phyloP scores from a whole-genome alignment of 2,329 filamentous ascomycete genomes.

The Pseudovirgaria hyperparasitica region DNA sequence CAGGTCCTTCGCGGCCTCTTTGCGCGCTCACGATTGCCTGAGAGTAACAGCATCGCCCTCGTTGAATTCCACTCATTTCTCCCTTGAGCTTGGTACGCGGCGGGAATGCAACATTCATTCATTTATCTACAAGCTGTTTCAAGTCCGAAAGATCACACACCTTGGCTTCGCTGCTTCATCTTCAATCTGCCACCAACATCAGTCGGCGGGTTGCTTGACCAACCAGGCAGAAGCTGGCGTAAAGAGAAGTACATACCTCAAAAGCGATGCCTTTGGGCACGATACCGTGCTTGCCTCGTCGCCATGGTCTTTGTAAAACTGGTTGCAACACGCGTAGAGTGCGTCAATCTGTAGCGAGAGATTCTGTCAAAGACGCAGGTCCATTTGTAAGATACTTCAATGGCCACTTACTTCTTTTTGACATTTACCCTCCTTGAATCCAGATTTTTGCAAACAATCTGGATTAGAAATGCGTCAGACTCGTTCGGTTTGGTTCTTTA shows the following conservation, averaged over 20 bases:
- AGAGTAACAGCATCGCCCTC: too few species aligned
- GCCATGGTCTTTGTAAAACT: slow-evolving; percentile 71
- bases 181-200: slow-evolving; percentile 50
- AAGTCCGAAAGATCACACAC: slow-evolving; percentile 7
- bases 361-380: not conserved
- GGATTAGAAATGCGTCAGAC: too few species aligned
- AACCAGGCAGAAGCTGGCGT: not conserved
- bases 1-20: slow-evolving; percentile 70
- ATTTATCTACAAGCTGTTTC: slow-evolving; percentile 4
- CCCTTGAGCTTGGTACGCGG: too few species aligned
- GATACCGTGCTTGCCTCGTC: slow-evolving; percentile 64
- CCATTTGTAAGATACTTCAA: slow-evolving; percentile 1
- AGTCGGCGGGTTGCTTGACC: slow-evolving; percentile 7
- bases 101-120: too few species aligned
- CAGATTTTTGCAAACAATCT: slow-evolving; percentile 78
- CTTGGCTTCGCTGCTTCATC: slow-evolving; percentile 59
- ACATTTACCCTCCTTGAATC: slow-evolving; percentile 78
- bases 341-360: slow-evolving; percentile 54
- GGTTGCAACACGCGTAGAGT: slow-evolving; percentile 85
- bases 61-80: too few species aligned
- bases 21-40: slow-evolving; percentile 98
- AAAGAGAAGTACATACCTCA: slow-evolving; percentile 34
- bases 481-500: too few species aligned
- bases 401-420: slow-evolving; percentile 35
- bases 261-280: slow-evolving; percentile 70